phyloP scores from a whole-genome alignment of 1,139 yeast species.

The Debaryomyces subglobosus region DNA sequence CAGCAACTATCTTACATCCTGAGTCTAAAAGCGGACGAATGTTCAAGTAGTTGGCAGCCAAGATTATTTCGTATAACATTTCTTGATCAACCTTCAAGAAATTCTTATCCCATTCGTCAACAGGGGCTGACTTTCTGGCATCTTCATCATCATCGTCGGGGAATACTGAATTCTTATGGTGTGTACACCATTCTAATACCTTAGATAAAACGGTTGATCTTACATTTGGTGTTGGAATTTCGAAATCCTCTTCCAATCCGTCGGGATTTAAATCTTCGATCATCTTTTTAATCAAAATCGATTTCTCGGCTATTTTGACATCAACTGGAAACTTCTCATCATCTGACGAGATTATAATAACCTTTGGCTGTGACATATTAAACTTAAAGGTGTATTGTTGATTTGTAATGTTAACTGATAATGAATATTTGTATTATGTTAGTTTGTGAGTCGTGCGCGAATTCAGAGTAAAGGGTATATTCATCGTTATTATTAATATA shows the following conservation, averaged over 20 bases:
- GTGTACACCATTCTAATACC: constrained; percentile 96
- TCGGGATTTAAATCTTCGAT: constrained; percentile 75
- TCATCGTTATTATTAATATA: not conserved
- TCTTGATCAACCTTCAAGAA: constrained; percentile 97
- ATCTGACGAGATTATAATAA: constrained; percentile 71
- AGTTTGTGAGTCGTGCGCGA: constrained; percentile 2
- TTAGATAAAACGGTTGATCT: constrained; percentile 84
- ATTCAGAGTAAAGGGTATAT: not conserved
- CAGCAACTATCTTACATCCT: constrained; percentile 97
- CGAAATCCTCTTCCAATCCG: constrained; percentile 66
- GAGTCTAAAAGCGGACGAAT: constrained; percentile 91
- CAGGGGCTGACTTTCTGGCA: constrained; percentile 80
- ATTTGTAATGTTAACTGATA: not conserved
- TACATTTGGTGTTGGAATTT: constrained; percentile 91
- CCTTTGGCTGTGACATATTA: constrained; percentile 40
- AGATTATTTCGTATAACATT: constrained; percentile 93
- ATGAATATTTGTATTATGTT: not conserved
- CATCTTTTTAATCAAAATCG: constrained; percentile 87
- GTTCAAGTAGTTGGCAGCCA: constrained; percentile 94
- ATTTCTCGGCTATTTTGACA: constrained; percentile 85
- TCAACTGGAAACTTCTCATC: constrained; percentile 76
- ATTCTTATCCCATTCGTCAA: constrained; percentile 96
- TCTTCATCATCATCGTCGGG: constrained; percentile 78
- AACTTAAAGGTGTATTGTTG: not conserved
- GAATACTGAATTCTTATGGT: constrained; percentile 83